A percentile compares a stretch with the other conserved stretches of the same genome.
phyloP scores from a whole-genome alignment of 129 eudicot genomes.

The Flaveria bidentis region DNA sequence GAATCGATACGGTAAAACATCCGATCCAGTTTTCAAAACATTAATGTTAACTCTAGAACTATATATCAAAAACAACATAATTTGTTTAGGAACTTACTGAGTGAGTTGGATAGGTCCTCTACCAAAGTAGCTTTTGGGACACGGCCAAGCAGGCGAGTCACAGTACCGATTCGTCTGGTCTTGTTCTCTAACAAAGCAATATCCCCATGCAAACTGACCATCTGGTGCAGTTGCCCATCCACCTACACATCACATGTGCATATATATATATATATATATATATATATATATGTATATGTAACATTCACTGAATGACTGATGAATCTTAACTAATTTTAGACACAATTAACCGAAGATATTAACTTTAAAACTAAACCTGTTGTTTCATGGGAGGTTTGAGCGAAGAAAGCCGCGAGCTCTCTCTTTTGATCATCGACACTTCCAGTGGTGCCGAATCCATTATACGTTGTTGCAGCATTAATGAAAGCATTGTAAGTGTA shows the following conservation, averaged over 20 bases:
- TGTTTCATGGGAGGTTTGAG: slow-evolving; percentile 66
- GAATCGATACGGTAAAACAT: no score
- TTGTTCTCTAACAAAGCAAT: slow-evolving; percentile 48
- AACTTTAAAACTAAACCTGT: neutral
- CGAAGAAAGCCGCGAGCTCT: slow-evolving; percentile 70
- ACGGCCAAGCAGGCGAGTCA: slow-evolving; percentile 36
- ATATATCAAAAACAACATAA: neutral
- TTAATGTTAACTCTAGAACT: no score
- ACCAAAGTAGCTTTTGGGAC: slow-evolving; percentile 46
- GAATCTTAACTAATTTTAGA: no score
- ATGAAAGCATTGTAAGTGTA: slow-evolving; percentile 52
- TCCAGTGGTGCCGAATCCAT: slow-evolving; percentile 54
- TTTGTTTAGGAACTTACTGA: slow-evolving; percentile 39
- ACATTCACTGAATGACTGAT: no score
- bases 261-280: neutral
- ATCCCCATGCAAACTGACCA: slow-evolving; percentile 69
- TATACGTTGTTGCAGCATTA: slow-evolving; percentile 45
- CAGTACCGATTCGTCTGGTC: slow-evolving; percentile 29
- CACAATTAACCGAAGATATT: no score
- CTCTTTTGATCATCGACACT: slow-evolving; percentile 37
- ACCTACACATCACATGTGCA: slow-evolving; percentile 9
- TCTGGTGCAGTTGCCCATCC: slow-evolving; percentile 61
- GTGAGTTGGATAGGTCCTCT: slow-evolving; percentile 64
- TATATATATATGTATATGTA: no score
- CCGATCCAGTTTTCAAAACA: no score